Percentiles rank a stretch among this genome's conserved stretches.
These are phyloP conservation scores for Coniella vitis DNA, from an alignment of 2,329 filamentous ascomycete species.

Conservation along the genomic window DNA sequence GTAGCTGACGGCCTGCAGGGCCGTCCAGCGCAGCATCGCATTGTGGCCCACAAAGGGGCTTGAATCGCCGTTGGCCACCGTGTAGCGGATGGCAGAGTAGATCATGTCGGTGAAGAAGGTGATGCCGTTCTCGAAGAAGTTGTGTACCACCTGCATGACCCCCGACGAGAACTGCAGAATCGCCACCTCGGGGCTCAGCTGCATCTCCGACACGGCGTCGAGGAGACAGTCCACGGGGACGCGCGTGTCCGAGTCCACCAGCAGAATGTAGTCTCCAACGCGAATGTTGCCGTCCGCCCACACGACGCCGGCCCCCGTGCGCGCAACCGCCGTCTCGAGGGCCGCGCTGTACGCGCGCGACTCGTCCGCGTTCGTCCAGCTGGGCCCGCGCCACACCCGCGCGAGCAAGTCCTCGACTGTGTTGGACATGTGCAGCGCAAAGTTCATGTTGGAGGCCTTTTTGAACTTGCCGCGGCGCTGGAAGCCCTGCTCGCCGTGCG, in stretches of 20 bases:
- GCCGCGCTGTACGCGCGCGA: conserved; percentile 56
- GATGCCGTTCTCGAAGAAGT: conserved; percentile 65
- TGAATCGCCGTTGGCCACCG: conserved; percentile 70
- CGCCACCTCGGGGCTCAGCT: conserved; percentile 69
- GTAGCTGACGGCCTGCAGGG: conserved; percentile 68
- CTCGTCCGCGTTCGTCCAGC: conserved; percentile 66
- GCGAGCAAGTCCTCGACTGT: conserved; percentile 64
- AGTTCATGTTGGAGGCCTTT: conserved; percentile 71
- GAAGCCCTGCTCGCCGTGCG: conserved; percentile 46
- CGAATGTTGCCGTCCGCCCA: conserved; percentile 84
- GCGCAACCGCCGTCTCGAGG: too few relatives aligned
- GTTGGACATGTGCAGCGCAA: conserved; percentile 59
- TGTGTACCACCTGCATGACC: conserved; percentile 72
- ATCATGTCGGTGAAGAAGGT: conserved; percentile 69
- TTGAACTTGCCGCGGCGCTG: conserved; percentile 59
- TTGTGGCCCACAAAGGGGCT: conserved; percentile 79
- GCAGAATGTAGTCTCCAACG: conserved; percentile 73
- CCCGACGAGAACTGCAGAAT: conserved; percentile 73
- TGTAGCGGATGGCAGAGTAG: conserved; percentile 70
- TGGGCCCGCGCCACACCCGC: conserved; percentile 45
- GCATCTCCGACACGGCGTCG: conserved; percentile 76
- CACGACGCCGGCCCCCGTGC: conserved; percentile 62
- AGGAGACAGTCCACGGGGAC: conserved; percentile 71
- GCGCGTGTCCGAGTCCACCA: conserved; percentile 75
- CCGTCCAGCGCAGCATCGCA: conserved; percentile 67